These are phyloP conservation scores for Backusella tuberculispora DNA, from an alignment of 192 early-diverging fungal genomes.

Conservation along the genomic window DNA sequence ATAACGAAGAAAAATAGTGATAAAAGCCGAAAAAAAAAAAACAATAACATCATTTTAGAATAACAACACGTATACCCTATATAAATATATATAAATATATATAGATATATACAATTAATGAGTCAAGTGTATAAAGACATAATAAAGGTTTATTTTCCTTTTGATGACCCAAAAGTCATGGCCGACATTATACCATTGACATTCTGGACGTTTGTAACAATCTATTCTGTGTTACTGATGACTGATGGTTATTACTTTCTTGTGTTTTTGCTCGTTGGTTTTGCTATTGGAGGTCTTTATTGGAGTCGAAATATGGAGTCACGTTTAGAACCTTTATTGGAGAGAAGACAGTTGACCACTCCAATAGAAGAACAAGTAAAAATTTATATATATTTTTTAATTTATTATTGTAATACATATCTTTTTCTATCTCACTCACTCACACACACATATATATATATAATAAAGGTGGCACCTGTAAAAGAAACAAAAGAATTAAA, in stretches of 20 bases:
- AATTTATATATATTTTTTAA: background rate
- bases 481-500: slow-evolving; percentile 13
- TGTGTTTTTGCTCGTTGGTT: slow-evolving; percentile 21
- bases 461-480: background rate
- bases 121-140: background rate
- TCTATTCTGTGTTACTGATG: slow-evolving; percentile 19
- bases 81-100: too few relatives aligned
- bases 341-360: background rate
- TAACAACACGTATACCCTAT: too few relatives aligned
- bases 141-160: slow-evolving; percentile 3
- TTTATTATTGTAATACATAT: background rate
- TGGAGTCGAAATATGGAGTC: background rate
- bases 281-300: background rate
- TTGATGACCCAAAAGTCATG: background rate
- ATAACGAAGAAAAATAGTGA: too few relatives aligned
- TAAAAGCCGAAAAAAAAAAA: too few relatives aligned
- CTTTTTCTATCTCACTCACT: too few relatives aligned
- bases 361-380: slow-evolving; percentile 6
- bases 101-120: background rate
- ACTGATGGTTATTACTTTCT: slow-evolving; percentile 20
- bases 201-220: background rate
- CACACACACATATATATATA: background rate
- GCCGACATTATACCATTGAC: background rate
- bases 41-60: too few relatives aligned
- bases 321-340: slow-evolving; percentile 5